Evolutionary conservation across 148 eudicot species (phyloP).

Genomic region (Linanthus parryae): DNA sequence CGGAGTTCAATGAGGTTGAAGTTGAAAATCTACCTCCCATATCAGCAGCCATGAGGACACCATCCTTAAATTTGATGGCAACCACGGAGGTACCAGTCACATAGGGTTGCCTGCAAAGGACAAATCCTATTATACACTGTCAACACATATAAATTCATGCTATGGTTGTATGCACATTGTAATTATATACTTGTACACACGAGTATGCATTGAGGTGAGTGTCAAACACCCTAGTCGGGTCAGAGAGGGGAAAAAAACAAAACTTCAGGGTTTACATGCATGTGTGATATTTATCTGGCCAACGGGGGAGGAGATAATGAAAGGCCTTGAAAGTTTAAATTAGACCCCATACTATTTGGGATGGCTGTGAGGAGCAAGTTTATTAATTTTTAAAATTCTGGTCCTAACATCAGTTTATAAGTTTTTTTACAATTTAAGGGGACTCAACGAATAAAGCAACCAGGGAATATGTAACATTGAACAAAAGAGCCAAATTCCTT

Average conservation of each 20-base stretch:
- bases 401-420: no score
- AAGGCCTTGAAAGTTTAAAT: no score
- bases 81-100: constrained; percentile 94
- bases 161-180: background rate
- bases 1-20: no score
- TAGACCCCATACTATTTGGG: no score
- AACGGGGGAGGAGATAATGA: no score
- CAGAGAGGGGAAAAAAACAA: background rate
- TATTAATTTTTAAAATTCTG: no score
- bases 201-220: background rate
- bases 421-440: no score
- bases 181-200: background rate
- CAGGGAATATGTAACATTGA: no score
- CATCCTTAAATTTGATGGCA: constrained; percentile 95
- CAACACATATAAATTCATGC: background rate
- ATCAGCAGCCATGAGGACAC: constrained; percentile 92
- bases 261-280: background rate
- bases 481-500: no score
- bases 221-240: background rate
- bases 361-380: no score
- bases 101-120: constrained; percentile 57
- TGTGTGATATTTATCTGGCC: background rate
- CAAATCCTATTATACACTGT: background rate
- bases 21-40: constrained; percentile 69
- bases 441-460: no score